Base-by-base conservation (phyloP, 768 basidiomycete species). In the Serendipita indica region DNA sequence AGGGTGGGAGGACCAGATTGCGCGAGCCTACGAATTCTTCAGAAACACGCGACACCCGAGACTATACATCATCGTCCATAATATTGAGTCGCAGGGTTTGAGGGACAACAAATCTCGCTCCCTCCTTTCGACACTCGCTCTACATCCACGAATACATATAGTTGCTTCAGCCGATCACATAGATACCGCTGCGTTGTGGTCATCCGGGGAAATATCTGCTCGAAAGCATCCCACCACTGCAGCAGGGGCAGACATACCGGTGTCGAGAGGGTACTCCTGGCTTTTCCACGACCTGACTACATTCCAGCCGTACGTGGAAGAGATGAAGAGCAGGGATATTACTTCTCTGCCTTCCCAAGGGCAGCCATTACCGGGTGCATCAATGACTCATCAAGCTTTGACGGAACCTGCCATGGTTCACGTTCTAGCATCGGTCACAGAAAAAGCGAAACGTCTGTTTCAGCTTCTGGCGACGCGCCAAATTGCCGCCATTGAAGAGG, bases 251-350 rank as follows among this genome's bases (percentile, higher is more conserved):
- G 43, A 62, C 61, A 35, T 56, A 41, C n/a, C 7, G 60, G 30
- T 39, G 56, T 16, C 58, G 63, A 58, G 57, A 35, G 49, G 60
- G 30, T 32, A 43, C 10, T 41, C 41, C 1, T 90, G 88, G 82
- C 72, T 91, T 14, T 89, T 89, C 81, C 89, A 97, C 70, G 89
- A 94, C 69, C 69, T 90, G 22, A 89, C 91, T 2, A 96, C 94
- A 1, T 84, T 92, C 63, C 73, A 72, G 14, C 74, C 87, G 1
- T 96, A 93, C 73, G 82, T 54, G 20, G n/a, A 27, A 54, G 49
- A 54, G n/a, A 87, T 67, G 75, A 77, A 61, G 92, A 97, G 67
- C 76, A 88, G 35, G 74, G 79, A 0, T 80, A 74, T 56, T 79
- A 86, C 65, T 78, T 77, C n/a, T 76, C 79, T 2, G 81, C 80